Evolutionary conservation across 805 yeast species (phyloP).

Genomic region (Maudiozyma turicensis): DNA sequence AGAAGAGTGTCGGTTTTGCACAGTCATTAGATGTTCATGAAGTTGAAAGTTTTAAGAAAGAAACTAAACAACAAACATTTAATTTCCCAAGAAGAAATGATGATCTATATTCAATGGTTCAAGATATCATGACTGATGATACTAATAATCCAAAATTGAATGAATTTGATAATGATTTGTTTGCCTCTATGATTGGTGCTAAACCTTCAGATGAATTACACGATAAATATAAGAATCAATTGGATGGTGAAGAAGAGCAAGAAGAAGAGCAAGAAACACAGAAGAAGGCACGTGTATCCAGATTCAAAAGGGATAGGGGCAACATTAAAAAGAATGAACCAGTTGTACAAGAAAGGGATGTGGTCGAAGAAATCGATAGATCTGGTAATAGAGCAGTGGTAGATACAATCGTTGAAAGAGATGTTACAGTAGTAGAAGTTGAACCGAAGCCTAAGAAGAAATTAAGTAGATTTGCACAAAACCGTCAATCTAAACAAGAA

Average conservation of each 20-base stretch:
- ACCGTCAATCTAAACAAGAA: too few species aligned
- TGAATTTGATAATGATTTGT: conserved; percentile 26
- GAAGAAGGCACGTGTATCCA: conserved; percentile 17
- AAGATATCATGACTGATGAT: conserved; percentile 7
- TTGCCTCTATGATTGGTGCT: conserved; percentile 26
- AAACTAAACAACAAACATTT: conserved; percentile 25
- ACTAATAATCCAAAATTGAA: conserved; percentile 10
- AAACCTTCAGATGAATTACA: conserved; percentile 25
- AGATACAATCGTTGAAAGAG: not conserved
- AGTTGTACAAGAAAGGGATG: not conserved
- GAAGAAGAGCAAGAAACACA: conserved; percentile 5
- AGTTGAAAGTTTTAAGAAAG: conserved; percentile 26
- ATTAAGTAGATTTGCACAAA: not conserved
- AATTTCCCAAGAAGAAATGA: conserved; percentile 3
- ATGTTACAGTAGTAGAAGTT: not conserved
- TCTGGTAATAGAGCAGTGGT: not conserved
- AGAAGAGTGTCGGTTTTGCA: conserved; percentile 28
- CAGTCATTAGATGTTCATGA: conserved; percentile 24
- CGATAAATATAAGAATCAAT: conserved; percentile 16
- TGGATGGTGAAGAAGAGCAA: not conserved
- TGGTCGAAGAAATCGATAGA: not conserved
- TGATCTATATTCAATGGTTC: conserved; percentile 2
- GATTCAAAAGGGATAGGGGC: conserved; percentile 23
- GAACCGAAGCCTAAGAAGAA: not conserved
- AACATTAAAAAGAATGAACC: not conserved